Conservation (phyloP, 108 stramenopile species). For the Bacterosira constricta region DNA sequence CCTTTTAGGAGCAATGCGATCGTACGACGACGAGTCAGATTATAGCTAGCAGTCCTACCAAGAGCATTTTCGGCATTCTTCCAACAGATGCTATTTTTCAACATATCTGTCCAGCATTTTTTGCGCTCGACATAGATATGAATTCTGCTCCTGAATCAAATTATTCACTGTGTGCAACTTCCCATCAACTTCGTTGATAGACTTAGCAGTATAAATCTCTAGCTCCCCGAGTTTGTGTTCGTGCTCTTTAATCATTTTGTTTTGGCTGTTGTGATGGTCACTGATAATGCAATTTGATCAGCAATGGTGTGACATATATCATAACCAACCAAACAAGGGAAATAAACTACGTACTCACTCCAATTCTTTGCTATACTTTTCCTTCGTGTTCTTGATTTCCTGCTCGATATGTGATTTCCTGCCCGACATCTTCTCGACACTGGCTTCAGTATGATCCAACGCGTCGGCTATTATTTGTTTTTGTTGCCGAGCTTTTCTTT, state of each 20-base stretch:
- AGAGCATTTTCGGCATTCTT: not conserved
- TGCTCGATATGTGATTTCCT: not conserved
- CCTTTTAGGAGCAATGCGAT: not conserved
- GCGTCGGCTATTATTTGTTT: not conserved
- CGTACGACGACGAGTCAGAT: not conserved
- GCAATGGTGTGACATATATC: not conserved
- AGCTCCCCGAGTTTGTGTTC: not conserved
- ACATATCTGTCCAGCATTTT: not conserved
- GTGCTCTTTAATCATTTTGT: not conserved
- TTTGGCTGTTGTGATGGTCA: not conserved
- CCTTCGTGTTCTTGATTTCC: not conserved
- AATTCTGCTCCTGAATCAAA: not conserved
- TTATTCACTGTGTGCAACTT: not conserved
- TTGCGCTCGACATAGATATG: not conserved
- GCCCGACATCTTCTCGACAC: not conserved
- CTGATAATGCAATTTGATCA: not conserved
- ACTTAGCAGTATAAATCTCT: not conserved
- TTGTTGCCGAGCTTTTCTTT: not conserved
- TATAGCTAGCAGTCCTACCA: not conserved
- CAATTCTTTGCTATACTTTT: not conserved
- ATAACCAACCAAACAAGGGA: not conserved
- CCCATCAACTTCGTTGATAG: not conserved
- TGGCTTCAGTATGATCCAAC: not conserved
- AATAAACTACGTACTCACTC: not conserved
- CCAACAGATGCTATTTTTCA: not conserved